Evolutionary conservation across 495 filamentous ascomycete genomes (phyloP), one percentile per base, ranked within the genome.

Genomic region (Neurospora sp.): DNA sequence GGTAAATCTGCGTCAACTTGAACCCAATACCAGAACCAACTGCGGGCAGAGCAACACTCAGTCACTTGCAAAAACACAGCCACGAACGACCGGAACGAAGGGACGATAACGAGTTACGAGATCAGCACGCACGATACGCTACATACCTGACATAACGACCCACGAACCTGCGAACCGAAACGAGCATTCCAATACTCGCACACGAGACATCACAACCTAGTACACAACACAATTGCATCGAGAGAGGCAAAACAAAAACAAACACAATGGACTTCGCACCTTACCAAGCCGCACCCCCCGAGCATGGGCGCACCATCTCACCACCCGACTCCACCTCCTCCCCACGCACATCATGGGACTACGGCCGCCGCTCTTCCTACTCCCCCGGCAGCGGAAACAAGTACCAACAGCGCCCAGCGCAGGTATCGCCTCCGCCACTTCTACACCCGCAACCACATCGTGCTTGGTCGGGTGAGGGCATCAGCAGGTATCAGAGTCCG

Each of bases 211-310:
- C 27, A 0, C 14, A 35, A 18, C 2, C 53, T 37, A 61, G 22
- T 11, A 6, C 0, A 5, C 22, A 8, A 4, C 53, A 37, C 14
- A 18, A 65, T 3, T 0, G 22, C 3, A 35, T 37, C 53, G 3
- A 9, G 27, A 65, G 18, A 35, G 14, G 5, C 27, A 35, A 18
- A 65, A 65, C 53, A 7, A 59, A 16, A 61, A 61, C 53, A 16
- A 20, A 37, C 16, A 39, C 16, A 44, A 96, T 96, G 92, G 93
- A 97, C 82, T 98, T 98, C 82, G 95, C 95, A 38, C 95, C 95
- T 39, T 98, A 98, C 83, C 95, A 98, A 86, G 87, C 94, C 82
- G 90, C 90, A 72, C 90, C 91, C 14, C 94, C 94, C 31, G 93
- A 95, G 85, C 85, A 88, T 76, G 87, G 87, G 77, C 88, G 92